Evolutionary conservation across 306 rosid genomes (phyloP), one percentile per base, ranked within the genome.

Genomic region (Quercus glauca): DNA sequence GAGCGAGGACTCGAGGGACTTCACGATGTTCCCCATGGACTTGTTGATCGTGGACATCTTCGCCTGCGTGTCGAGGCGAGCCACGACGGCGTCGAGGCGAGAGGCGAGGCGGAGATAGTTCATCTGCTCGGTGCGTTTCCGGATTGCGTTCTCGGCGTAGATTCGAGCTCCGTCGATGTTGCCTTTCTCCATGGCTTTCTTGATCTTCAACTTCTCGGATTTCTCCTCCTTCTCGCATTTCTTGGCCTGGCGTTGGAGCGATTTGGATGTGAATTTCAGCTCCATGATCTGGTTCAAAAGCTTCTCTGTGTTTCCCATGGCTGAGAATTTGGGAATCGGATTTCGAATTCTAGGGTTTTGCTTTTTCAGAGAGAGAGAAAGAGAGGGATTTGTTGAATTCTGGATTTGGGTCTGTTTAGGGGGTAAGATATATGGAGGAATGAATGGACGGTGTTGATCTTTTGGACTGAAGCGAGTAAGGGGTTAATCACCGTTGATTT

Each of bases 221-320:
- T 94, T 94, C 90, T 94, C 98, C 18, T 94, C 98, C 80, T 94
- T 94, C 88, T 92, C 98, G 88, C 98, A 94, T 69, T 94, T 94
- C 1, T 91, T 80, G 15, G 97, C 19, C 76, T 92, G 98, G 7
- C 98, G 92, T 76, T 91, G 97, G 5, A 94, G 94, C n/a, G 98
- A 94, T 21, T 92, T 94, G 60, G 98, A 81, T 2, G 98, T 94
- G 85, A 94, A 94, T 78, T 94, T 94, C 84, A 94, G 77, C 69
- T 94, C 98, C 98, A 94, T 94, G 87, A 94, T 94, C 90, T 94
- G 98, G 57, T 91, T 94, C 90, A 94, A 19, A 63, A 94, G 89
- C 78, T 91, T 94, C 87, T 94, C 98, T 3, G 98, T 89, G 88
- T 92, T 94, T 1, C 98, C 98, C 97, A 91, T 92, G 83, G 78